phyloP scores from a whole-genome alignment of 2,329 filamentous ascomycete genomes.

The Dactylella cylindrospora region DNA sequence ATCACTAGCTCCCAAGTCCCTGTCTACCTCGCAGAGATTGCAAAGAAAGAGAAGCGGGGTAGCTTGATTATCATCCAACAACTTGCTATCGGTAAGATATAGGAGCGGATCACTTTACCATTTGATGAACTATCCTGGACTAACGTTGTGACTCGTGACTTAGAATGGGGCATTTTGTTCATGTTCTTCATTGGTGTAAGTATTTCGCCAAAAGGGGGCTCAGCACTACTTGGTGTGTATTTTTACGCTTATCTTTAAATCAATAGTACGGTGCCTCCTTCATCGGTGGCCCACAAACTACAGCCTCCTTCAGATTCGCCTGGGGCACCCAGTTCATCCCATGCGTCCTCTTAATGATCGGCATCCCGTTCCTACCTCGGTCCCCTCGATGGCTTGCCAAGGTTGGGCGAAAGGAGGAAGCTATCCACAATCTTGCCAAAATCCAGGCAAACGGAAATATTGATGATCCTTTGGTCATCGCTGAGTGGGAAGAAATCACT shows the following conservation, averaged over 20 bases:
- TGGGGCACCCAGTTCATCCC: slow-evolving; percentile 58
- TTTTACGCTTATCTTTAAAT: slow-evolving; percentile 57
- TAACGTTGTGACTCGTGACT: slow-evolving; percentile 44
- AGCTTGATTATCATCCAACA: slow-evolving; percentile 55
- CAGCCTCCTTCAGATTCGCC: slow-evolving; percentile 57
- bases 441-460: slow-evolving; percentile 62
- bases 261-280: slow-evolving; percentile 55
- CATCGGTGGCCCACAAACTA: slow-evolving; percentile 51
- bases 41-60: slow-evolving; percentile 54
- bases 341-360: slow-evolving; percentile 54
- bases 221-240: slow-evolving; percentile 50
- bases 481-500: slow-evolving; percentile 61
- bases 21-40: slow-evolving; percentile 55
- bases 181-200: slow-evolving; percentile 54
- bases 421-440: slow-evolving; percentile 57
- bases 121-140: not conserved
- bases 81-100: slow-evolving; percentile 53
- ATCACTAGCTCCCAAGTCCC: slow-evolving; percentile 55
- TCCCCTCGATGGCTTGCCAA: slow-evolving; percentile 59
- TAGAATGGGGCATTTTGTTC: slow-evolving; percentile 51
- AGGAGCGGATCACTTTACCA: not conserved
- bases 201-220: not conserved
- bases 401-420: slow-evolving; percentile 56
- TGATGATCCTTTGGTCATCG: slow-evolving; percentile 60
- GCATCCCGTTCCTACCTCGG: slow-evolving; percentile 56